Conservation (phyloP, 164 flowering plant genomes). For the Tetracentron sinense region DNA sequence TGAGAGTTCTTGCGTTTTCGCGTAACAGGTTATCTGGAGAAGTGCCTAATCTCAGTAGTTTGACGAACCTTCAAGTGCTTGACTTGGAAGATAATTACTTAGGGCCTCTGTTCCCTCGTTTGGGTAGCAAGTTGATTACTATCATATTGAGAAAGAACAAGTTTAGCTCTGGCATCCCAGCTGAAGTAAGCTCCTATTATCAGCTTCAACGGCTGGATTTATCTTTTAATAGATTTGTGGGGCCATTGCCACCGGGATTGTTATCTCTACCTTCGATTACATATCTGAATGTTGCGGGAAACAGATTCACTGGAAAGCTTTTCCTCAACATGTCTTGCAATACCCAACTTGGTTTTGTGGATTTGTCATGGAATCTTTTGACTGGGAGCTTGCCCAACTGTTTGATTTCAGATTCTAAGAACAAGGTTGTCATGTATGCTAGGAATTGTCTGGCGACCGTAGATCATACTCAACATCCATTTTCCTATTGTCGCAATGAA, state of each 20-base stretch:
- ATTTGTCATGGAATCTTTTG: constrained; percentile 78
- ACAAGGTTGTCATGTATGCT: constrained; percentile 41
- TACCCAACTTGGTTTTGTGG: constrained; percentile 49
- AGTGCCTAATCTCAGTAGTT: constrained; percentile 74
- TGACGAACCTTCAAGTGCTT: constrained; percentile 85
- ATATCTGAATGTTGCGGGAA: constrained; percentile 57
- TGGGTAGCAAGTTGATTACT: constrained; percentile 52
- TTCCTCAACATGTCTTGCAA: constrained; percentile 58
- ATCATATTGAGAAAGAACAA: constrained; percentile 68
- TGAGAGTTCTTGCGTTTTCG: constrained; percentile 71
- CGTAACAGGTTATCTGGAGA: constrained; percentile 63
- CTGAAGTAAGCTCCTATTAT: constrained; percentile 50
- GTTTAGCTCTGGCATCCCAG: constrained; percentile 65
- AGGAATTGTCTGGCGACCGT: constrained; percentile 56
- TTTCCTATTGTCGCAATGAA: constrained; percentile 69
- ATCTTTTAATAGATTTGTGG: constrained; percentile 74
- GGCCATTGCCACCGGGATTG: constrained; percentile 63
- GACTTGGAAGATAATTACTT: constrained; percentile 67
- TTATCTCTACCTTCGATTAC: constrained; percentile 68
- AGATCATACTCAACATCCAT: constrained; percentile 54
- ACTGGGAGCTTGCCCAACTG: constrained; percentile 75
- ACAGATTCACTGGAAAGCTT: constrained; percentile 81
- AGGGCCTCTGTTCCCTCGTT: constrained; percentile 72
- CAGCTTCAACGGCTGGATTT: constrained; percentile 72
- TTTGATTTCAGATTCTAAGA: constrained; percentile 36